Evolutionary conservation across 2,329 filamentous ascomycete genomes (phyloP), one percentile per base, ranked within the genome.

Genomic region (Fusarium piperis): DNA sequence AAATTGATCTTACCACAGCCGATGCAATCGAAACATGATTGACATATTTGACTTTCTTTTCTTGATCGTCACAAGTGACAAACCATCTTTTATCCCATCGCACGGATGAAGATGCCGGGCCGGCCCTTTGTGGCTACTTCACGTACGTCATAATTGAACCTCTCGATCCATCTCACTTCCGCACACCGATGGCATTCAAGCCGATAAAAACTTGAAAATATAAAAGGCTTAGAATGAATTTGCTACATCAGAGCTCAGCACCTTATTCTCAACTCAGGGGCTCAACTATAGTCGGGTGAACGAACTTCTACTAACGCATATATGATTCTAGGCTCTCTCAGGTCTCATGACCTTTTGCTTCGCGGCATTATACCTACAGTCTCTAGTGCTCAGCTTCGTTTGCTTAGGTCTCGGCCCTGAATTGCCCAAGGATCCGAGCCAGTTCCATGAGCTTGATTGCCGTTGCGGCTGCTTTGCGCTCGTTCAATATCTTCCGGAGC

Each of bases 111-210:
- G 44, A 51, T 51, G 44, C 44, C 44, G 44, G 44, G 44, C 44
- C 44, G 44, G 30, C 44, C 44, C 26, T 48, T 30, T 10, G 23
- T 30, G 44, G 44, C 30, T 23, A 55, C 41, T 28, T 32, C 61
- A 18, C 20, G 35, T 65, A 71, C 69, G 69, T 71, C 69, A 71
- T 72, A 66, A 26, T 39, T 32, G 18, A 44, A 23, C 44, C 11
- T 23, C 16, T 38, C 33, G 41, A 58, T 38, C 48, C 60, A 52
- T 38, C 41, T 36, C 32, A 59, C 23, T 55, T 35, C 33, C 32
- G 41, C 32, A 51, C 51, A 33, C 36, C 33, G 16, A 52, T 60
- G 52, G 57, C 13, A 26, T 20, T 16, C n/a, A 33, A 53, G 10
- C 23, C 9, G 20, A 11, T 9, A 57, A 36, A 55, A 12, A 3